phyloP scores from a whole-genome alignment of 2,329 filamentous ascomycete genomes.

The Trichoderma cornu-damae region DNA sequence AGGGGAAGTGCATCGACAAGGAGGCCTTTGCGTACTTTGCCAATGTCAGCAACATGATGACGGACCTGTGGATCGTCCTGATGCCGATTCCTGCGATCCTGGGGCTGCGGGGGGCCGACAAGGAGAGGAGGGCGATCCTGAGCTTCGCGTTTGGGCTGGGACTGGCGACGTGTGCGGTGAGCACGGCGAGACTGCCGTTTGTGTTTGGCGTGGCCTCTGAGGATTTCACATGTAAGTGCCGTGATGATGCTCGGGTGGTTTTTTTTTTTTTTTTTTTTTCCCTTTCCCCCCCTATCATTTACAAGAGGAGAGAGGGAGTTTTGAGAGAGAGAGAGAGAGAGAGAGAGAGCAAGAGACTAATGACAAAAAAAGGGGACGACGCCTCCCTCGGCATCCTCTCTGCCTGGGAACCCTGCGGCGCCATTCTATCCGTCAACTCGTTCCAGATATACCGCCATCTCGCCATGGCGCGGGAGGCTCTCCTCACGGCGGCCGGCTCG shows the following conservation, averaged over 20 bases:
- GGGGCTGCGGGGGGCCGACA: constrained; percentile 8
- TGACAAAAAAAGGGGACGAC: constrained; percentile 8
- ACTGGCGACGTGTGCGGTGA: constrained; percentile 19
- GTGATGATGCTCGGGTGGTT: not conserved
- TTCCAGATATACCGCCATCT: constrained; percentile 16
- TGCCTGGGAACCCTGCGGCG: constrained; percentile 20
- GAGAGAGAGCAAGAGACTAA: not conserved
- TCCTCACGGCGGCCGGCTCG: not conserved
- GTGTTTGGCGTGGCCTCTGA: constrained; percentile 17
- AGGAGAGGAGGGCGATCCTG: constrained; percentile 14
- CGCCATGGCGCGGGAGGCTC: not conserved
- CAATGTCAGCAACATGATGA: constrained; percentile 17
- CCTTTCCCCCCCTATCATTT: too few relatives aligned
- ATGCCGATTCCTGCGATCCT: constrained; percentile 18
- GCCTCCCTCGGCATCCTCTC: constrained; percentile 17
- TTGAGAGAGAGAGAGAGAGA: not conserved
- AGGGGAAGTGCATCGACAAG: constrained; percentile 19
- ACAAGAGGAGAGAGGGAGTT: not conserved
- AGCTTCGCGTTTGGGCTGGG: constrained; percentile 21
- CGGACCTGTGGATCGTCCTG: constrained; percentile 19
- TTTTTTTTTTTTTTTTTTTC: too few relatives aligned
- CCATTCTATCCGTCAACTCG: constrained; percentile 19
- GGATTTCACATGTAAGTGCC: constrained; percentile 18
- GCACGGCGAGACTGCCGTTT: constrained; percentile 17
- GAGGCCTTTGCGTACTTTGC: constrained; percentile 17